These are phyloP conservation scores for Amanita fuliginea DNA, from an alignment of 768 basidiomycete species.

Conservation along the genomic window DNA sequence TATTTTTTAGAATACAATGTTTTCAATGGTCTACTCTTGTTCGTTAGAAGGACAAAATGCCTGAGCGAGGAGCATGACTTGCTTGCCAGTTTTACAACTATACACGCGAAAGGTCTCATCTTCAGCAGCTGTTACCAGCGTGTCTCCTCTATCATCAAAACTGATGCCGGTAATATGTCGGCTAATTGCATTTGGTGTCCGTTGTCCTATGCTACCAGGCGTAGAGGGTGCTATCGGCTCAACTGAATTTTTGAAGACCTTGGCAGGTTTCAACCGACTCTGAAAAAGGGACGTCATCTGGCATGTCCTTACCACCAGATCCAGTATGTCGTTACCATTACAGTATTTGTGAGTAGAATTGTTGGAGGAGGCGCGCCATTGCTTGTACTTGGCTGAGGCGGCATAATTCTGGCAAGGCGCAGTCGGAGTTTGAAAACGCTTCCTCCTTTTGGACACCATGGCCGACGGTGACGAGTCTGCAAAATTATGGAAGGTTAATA, in stretches of 20 bases:
- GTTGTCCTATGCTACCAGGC: constrained; percentile 21
- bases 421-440: constrained; percentile 47
- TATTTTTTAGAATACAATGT: constrained; percentile 91
- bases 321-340: constrained; percentile 33
- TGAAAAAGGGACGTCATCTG: constrained; percentile 16
- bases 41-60: constrained; percentile 13
- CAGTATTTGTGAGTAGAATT: constrained; percentile 31
- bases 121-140: constrained; percentile 76
- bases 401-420: constrained; percentile 16
- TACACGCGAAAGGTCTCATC: constrained; percentile 91
- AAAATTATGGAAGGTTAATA: constrained; percentile 90
- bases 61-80: constrained; percentile 35
- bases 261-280: constrained; percentile 77
- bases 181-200: constrained; percentile 34
- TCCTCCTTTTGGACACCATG: constrained; percentile 30
- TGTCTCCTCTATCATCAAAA: constrained; percentile 88
- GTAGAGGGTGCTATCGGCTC: constrained; percentile 46
- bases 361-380: constrained; percentile 23
- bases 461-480: constrained; percentile 71
- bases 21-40: constrained; percentile 49
- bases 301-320: constrained; percentile 6
- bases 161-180: constrained; percentile 79
- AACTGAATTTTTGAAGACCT: constrained; percentile 75
- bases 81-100: constrained; percentile 87
- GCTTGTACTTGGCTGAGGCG: constrained; percentile 31